Conservation (phyloP, 2,329 filamentous ascomycete species). For the Lanzia echinophila region DNA sequence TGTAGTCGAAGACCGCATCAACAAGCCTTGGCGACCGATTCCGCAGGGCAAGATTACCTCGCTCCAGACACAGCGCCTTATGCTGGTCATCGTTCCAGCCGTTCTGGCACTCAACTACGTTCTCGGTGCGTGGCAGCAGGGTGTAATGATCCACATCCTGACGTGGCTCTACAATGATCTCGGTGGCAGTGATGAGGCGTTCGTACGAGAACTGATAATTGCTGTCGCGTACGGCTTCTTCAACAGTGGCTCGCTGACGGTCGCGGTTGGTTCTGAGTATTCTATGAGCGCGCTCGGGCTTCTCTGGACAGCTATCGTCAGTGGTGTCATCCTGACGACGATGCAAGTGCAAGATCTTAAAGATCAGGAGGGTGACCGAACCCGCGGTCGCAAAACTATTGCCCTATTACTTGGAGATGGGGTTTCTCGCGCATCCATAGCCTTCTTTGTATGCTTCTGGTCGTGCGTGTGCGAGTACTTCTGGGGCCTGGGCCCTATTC, state of each 20-base stretch:
- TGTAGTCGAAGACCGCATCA: constrained; percentile 26
- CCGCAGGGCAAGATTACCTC: too few relatives aligned
- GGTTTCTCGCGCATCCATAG: constrained; percentile 16
- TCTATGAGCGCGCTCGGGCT: neutral
- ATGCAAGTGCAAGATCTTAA: constrained; percentile 29
- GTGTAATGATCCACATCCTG: neutral
- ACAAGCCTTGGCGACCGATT: constrained; percentile 31
- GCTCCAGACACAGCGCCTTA: too few relatives aligned
- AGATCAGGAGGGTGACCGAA: constrained; percentile 25
- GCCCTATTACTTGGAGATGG: constrained; percentile 22
- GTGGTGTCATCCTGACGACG: constrained; percentile 13
- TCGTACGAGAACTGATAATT: constrained; percentile 9
- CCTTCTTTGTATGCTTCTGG: constrained; percentile 17
- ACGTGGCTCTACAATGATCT: constrained; percentile 13
- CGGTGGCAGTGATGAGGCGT: constrained; percentile 2
- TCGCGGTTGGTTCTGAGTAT: neutral
- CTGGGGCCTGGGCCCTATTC: neutral
- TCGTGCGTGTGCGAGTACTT: constrained; percentile 9
- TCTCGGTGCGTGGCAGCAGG: neutral
- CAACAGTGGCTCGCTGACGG: constrained; percentile 23
- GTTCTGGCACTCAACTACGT: too few relatives aligned
- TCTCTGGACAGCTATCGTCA: neutral
- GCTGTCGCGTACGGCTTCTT: constrained; percentile 14
- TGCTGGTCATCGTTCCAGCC: too few relatives aligned
- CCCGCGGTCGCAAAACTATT: constrained; percentile 18